Conservation (phyloP, 2,329 filamentous ascomycete species). For the Pseudogymnoascus sp. region DNA sequence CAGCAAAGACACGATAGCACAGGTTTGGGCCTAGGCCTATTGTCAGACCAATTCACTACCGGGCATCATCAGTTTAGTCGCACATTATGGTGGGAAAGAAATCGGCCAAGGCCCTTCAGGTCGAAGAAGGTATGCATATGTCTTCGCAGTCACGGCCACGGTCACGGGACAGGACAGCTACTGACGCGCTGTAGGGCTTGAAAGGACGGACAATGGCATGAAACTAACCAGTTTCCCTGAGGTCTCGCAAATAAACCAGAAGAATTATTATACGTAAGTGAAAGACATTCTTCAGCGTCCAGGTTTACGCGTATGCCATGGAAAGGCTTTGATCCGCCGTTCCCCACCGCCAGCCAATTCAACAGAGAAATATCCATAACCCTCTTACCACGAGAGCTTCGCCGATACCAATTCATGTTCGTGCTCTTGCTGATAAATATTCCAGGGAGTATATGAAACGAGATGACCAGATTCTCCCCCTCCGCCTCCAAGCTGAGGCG, state of each 20-base stretch:
- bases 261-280: slow-evolving; percentile 94
- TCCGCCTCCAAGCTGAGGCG: slow-evolving; percentile 82
- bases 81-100: slow-evolving; percentile 29
- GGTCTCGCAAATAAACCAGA: slow-evolving; percentile 91
- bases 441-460: slow-evolving; percentile 91
- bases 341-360: not conserved
- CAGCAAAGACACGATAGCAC: not conserved
- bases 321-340: not conserved
- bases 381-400: not conserved
- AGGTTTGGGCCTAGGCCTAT: not conserved
- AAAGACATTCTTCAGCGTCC: not conserved
- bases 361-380: not conserved
- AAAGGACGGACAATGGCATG: slow-evolving; percentile 97
- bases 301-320: slow-evolving; percentile 6
- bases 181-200: slow-evolving; percentile 55
- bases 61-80: not conserved
- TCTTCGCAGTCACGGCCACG: not conserved
- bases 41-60: not conserved
- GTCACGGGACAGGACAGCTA: slow-evolving; percentile 7
- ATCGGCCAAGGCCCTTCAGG: slow-evolving; percentile 28
- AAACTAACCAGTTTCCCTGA: slow-evolving; percentile 91
- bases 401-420: not conserved
- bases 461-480: slow-evolving; percentile 88
- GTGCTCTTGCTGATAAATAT: not conserved
- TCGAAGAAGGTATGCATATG: slow-evolving; percentile 25